Evolutionary conservation across 805 yeast species (phyloP).

Genomic region (Schizosaccharomyces octosporus): DNA sequence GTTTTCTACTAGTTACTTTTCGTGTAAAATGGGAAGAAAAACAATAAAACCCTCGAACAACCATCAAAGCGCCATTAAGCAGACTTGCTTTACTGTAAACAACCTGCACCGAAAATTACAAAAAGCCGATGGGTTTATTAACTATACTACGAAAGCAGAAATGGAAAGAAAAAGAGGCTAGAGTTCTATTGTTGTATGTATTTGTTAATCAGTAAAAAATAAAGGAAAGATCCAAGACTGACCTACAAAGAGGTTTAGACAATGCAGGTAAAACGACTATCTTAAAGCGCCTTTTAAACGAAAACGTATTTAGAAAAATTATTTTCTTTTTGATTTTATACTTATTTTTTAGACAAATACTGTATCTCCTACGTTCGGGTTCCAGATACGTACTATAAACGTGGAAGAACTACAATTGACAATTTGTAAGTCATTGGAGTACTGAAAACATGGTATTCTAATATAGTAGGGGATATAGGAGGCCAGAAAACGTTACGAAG

Average conservation of each 20-base stretch:
- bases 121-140: slow-evolving; percentile 7
- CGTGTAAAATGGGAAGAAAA: too few species aligned
- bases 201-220: too few species aligned
- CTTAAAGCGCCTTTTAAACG: slow-evolving; percentile 29
- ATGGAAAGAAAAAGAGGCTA: slow-evolving; percentile 48
- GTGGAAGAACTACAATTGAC: slow-evolving; percentile 17
- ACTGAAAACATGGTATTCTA: slow-evolving; percentile 1
- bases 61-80: too few species aligned
- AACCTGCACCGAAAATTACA: not conserved
- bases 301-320: slow-evolving; percentile 13
- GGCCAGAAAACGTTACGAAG: slow-evolving; percentile 66
- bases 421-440: slow-evolving; percentile 11
- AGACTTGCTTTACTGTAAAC: too few species aligned
- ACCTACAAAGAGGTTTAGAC: slow-evolving; percentile 37
- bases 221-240: too few species aligned
- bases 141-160: slow-evolving; percentile 55
- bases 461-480: slow-evolving; percentile 53
- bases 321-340: not conserved
- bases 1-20: too few species aligned
- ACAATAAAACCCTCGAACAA: too few species aligned
- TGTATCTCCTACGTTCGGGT: slow-evolving; percentile 82
- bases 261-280: slow-evolving; percentile 82
- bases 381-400: slow-evolving; percentile 41
- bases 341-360: slow-evolving; percentile 13
- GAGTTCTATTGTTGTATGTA: slow-evolving; percentile 36